Conservation (phyloP, 2,329 filamentous ascomycete genomes). For the Ophiosphaerella narmari region DNA sequence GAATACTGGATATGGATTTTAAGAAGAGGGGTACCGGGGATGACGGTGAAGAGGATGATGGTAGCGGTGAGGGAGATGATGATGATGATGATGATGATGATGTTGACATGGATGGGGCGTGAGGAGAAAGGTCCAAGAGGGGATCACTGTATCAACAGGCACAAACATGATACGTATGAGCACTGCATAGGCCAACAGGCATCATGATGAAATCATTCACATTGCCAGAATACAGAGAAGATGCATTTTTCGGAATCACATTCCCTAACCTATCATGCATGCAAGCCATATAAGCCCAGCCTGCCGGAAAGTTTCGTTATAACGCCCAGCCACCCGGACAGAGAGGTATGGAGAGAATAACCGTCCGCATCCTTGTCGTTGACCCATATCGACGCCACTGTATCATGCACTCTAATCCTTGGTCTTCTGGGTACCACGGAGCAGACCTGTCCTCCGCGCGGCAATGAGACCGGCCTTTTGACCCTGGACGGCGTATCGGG, state of each 20-base stretch:
- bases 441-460: slow-evolving; percentile 98
- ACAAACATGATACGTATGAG: too few relatives aligned
- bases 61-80: slow-evolving; percentile 7
- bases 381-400: slow-evolving; percentile 32
- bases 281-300: slow-evolving; percentile 39
- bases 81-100: slow-evolving; percentile 11
- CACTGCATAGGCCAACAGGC: background rate
- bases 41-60: slow-evolving; percentile 11
- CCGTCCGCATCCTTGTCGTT: slow-evolving; percentile 41
- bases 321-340: slow-evolving; percentile 47
- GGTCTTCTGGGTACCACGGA: slow-evolving; percentile 99
- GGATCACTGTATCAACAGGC: too few relatives aligned
- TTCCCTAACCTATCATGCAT: slow-evolving; percentile 45
- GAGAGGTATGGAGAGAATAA: slow-evolving; percentile 44
- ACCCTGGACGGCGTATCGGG: slow-evolving; percentile 94
- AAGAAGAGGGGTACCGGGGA: slow-evolving; percentile 33
- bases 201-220: slow-evolving; percentile 12
- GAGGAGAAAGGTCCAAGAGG: background rate
- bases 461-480: slow-evolving; percentile 99
- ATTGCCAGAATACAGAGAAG: slow-evolving; percentile 34
- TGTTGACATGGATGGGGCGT: slow-evolving; percentile 22
- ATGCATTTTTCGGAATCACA: slow-evolving; percentile 47
- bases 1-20: slow-evolving; percentile 60
- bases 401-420: slow-evolving; percentile 69
- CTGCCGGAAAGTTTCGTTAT: slow-evolving; percentile 42